Evolutionary conservation across 1,284 basidiomycete genomes (phyloP).

Genomic region (Ganoderma meredithae): DNA sequence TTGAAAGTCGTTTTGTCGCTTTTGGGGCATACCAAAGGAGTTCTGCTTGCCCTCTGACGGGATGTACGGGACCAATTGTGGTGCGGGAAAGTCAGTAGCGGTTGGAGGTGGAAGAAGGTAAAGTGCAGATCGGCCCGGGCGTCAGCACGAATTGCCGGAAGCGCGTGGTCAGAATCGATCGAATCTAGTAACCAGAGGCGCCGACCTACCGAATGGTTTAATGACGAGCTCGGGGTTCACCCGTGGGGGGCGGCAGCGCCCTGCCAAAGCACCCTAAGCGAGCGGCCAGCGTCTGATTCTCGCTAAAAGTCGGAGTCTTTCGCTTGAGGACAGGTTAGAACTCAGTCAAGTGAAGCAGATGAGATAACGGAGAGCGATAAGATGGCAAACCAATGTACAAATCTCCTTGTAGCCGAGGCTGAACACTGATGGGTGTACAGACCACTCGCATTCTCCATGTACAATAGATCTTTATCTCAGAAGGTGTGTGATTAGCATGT

Average conservation of each 20-base stretch:
- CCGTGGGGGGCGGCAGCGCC: too few relatives aligned
- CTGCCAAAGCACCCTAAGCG: too few relatives aligned
- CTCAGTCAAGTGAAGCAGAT: neutral
- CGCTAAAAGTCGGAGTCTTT: neutral
- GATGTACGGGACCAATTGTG: neutral
- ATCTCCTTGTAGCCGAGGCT: neutral
- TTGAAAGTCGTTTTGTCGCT: slow-evolving; percentile 51
- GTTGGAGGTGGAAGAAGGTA: neutral
- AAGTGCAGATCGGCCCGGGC: too few relatives aligned
- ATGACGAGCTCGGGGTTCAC: neutral
- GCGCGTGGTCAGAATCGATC: neutral
- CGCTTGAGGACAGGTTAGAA: neutral
- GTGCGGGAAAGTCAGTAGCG: neutral
- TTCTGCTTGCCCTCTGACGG: neutral
- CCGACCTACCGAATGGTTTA: neutral
- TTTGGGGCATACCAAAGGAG: slow-evolving; percentile 51
- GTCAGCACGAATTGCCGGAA: too few relatives aligned
- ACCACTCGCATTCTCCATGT: neutral
- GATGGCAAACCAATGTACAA: neutral
- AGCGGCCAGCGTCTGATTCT: neutral
- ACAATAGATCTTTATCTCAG: neutral
- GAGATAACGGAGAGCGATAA: neutral
- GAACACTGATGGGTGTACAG: neutral
- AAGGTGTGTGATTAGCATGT: neutral
- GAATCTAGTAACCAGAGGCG: neutral